These are phyloP conservation scores for Sporothrix inflata DNA, from an alignment of 2,329 filamentous ascomycete species.

Conservation along the genomic window DNA sequence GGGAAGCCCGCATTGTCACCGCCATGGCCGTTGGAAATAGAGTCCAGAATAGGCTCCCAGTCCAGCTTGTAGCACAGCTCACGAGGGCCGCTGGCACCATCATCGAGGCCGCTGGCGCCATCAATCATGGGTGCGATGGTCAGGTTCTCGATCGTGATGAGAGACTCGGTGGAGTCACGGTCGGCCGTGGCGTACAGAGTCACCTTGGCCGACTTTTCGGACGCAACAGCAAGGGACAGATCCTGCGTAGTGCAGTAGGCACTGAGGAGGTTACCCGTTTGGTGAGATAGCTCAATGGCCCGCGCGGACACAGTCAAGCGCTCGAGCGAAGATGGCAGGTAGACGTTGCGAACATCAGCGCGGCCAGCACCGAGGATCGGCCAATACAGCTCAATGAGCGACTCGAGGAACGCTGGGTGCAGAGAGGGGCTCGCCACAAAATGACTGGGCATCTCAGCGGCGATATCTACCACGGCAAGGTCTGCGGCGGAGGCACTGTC, in stretches of 20 bases:
- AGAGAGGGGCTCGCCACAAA: constrained; percentile 42
- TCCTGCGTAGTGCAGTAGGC: constrained; percentile 45
- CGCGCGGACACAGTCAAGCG: constrained; percentile 44
- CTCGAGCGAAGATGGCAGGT: constrained; percentile 49
- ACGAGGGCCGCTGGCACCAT: constrained; percentile 38
- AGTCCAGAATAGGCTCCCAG: constrained; percentile 48
- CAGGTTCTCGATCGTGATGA: constrained; percentile 43
- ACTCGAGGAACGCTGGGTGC: constrained; percentile 47
- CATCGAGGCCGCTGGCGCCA: constrained; percentile 38
- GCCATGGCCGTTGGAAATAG: constrained; percentile 1
- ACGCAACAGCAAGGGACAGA: constrained; percentile 32
- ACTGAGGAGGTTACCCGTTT: constrained; percentile 41
- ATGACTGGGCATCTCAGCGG: constrained; percentile 47
- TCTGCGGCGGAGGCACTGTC: constrained; percentile 41
- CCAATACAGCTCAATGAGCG: constrained; percentile 49
- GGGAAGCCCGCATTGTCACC: constrained; percentile 31
- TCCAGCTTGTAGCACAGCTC: constrained; percentile 52
- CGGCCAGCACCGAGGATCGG: constrained; percentile 42
- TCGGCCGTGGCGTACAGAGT: constrained; percentile 43
- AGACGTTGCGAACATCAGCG: constrained; percentile 43
- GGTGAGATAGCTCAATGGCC: constrained; percentile 37
- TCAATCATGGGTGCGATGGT: constrained; percentile 49
- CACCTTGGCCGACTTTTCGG: constrained; percentile 44
- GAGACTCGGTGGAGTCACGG: constrained; percentile 39
- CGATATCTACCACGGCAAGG: constrained; percentile 43